phyloP scores from a whole-genome alignment of 2,329 filamentous ascomycete genomes.

The Epichloe amarillans region DNA sequence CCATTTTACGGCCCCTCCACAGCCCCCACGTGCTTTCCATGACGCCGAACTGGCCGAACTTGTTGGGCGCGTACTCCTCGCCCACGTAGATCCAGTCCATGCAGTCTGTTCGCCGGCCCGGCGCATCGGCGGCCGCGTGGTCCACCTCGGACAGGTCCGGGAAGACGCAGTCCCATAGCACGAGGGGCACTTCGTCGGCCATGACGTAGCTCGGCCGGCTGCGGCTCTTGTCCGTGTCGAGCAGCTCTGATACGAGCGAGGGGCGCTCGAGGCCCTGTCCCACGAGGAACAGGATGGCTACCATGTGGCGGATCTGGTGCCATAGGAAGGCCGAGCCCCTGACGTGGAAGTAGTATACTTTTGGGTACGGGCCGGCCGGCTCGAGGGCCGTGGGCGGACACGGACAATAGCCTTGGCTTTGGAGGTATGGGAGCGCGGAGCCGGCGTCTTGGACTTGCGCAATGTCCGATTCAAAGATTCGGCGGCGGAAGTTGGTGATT shows the following conservation, averaged over 20 bases:
- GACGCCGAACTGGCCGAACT: slow-evolving; percentile 52
- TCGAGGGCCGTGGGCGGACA: background rate
- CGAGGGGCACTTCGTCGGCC: slow-evolving; percentile 78
- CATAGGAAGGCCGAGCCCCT: slow-evolving; percentile 89
- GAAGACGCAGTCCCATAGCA: slow-evolving; percentile 94
- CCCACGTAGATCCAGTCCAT: slow-evolving; percentile 71
- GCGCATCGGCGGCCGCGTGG: slow-evolving; percentile 1
- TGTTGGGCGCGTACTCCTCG: slow-evolving; percentile 44
- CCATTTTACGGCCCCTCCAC: slow-evolving; percentile 78
- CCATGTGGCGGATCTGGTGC: slow-evolving; percentile 95
- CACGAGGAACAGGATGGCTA: slow-evolving; percentile 81
- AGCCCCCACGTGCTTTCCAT: slow-evolving; percentile 66
- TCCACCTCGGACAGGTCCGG: slow-evolving; percentile 27
- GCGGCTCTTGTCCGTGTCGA: slow-evolving; percentile 60
- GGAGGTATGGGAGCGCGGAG: slow-evolving; percentile 43
- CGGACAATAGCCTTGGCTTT: slow-evolving; percentile 19
- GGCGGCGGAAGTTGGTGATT: slow-evolving; percentile 67
- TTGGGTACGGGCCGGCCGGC: slow-evolving; percentile 27
- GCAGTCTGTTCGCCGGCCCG: slow-evolving; percentile 33
- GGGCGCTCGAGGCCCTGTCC: slow-evolving; percentile 77
- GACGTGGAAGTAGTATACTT: slow-evolving; percentile 79
- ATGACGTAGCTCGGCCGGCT: slow-evolving; percentile 78
- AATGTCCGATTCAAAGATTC: slow-evolving; percentile 70
- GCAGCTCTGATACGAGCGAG: slow-evolving; percentile 55
- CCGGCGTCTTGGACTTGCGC: slow-evolving; percentile 48